These are phyloP conservation scores for Jaltomata sinuosa DNA, from an alignment of 257 asterid genomes.

Conservation along the genomic window DNA sequence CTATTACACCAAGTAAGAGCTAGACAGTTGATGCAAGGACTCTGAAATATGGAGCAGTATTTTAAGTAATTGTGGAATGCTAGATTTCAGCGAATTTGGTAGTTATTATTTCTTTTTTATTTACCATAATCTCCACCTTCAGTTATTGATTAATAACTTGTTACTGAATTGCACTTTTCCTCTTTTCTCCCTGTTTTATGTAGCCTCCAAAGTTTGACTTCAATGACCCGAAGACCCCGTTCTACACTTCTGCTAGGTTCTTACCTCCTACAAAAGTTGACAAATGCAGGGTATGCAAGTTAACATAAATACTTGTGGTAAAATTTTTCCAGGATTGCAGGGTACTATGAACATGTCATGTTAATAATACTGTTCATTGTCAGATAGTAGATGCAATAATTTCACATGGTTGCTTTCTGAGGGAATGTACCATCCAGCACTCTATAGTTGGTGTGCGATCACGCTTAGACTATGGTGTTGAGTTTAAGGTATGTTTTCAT, in stretches of 20 bases:
- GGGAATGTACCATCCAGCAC: constrained; percentile 69
- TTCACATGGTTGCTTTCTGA: constrained; percentile 90
- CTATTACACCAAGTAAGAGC: neutral
- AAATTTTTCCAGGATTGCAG: neutral
- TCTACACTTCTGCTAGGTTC: constrained; percentile 83
- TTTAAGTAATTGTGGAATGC: neutral
- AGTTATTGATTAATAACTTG: neutral
- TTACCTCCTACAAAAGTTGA: constrained; percentile 90
- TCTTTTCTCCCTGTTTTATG: constrained; percentile 3
- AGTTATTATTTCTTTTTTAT: neutral
- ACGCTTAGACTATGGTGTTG: constrained; percentile 80
- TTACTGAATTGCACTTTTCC: neutral
- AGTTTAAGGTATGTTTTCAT: constrained; percentile 46
- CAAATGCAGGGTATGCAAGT: constrained; percentile 64
- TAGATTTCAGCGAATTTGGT: neutral
- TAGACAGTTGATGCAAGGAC: neutral
- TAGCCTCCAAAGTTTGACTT: constrained; percentile 79
- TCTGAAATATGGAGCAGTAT: neutral
- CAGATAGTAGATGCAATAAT: constrained; percentile 85
- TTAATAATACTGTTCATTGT: neutral
- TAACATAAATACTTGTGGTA: neutral
- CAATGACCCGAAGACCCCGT: constrained; percentile 75
- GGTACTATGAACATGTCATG: neutral
- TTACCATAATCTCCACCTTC: neutral
- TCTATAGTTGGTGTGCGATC: constrained; percentile 86